Percentiles rank a stretch among this genome's conserved stretches.
Conservation (phyloP, 73 alveolate species). For the Paramecium biaurelia region DNA sequence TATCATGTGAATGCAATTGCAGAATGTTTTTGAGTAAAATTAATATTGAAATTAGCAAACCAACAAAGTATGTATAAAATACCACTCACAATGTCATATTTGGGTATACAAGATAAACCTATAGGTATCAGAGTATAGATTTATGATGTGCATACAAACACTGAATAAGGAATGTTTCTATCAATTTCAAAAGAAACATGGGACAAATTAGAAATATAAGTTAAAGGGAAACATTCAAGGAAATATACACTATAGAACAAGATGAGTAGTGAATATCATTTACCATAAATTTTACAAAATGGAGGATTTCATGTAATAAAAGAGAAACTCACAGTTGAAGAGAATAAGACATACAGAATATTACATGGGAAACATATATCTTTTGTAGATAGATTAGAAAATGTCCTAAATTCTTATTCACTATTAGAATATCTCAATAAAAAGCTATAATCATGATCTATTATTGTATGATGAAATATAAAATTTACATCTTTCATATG, state of each 20-base stretch:
- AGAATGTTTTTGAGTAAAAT: neutral
- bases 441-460: constrained; percentile 3
- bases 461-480: neutral
- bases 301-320: neutral
- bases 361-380: neutral
- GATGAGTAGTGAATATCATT: constrained; percentile 7
- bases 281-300: neutral
- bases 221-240: neutral
- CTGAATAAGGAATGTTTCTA: constrained; percentile 42
- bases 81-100: constrained; percentile 9
- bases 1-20: constrained; percentile 2
- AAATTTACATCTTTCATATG: constrained; percentile 28
- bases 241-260: constrained; percentile 2
- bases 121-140: constrained; percentile 5
- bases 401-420: constrained; percentile 5
- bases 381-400: constrained; percentile 39
- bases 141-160: neutral
- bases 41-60: neutral
- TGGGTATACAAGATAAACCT: constrained; percentile 27
- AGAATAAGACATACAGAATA: neutral
- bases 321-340: neutral
- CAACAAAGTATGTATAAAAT: neutral
- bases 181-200: constrained; percentile 6
- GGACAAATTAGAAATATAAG: neutral
- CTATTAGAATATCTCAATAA: neutral